Percentiles rank a stretch among this genome's conserved stretches.
These are phyloP conservation scores for Lasiodiplodia hormozganensis DNA, from an alignment of 2,329 filamentous ascomycete genomes.

Conservation along the genomic window DNA sequence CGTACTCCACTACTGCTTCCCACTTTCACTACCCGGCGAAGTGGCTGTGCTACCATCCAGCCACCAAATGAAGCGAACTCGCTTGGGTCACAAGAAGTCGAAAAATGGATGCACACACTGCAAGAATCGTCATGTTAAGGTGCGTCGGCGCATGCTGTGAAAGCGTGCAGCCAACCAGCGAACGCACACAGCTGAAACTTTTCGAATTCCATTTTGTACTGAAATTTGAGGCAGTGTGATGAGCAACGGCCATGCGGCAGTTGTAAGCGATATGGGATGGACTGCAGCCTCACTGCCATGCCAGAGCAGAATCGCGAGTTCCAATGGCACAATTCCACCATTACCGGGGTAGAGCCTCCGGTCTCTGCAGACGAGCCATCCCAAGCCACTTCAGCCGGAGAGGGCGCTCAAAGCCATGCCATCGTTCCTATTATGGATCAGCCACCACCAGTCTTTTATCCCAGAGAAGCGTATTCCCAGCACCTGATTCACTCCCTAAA, in stretches of 20 bases:
- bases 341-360: neutral
- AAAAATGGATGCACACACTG: conserved; percentile 45
- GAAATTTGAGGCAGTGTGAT: conserved; percentile 7
- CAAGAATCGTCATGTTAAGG: conserved; percentile 48
- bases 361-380: neutral
- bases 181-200: neutral
- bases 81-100: conserved; percentile 43
- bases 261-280: neutral
- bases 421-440: too few relatives aligned
- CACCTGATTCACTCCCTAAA: neutral
- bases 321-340: neutral
- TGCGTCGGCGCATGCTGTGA: conserved; percentile 29
- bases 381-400: neutral
- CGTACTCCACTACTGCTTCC: neutral
- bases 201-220: neutral
- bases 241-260: conserved; percentile 10
- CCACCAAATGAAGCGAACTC: neutral
- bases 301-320: neutral
- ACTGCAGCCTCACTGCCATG: neutral
- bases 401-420: too few relatives aligned
- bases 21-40: neutral
- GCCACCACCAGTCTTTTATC: neutral
- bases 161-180: neutral
- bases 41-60: neutral
- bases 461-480: neutral